Evolutionary conservation across 2,329 filamentous ascomycete species (phyloP).

Genomic region (Chrysoporthe deuterocubensis): DNA sequence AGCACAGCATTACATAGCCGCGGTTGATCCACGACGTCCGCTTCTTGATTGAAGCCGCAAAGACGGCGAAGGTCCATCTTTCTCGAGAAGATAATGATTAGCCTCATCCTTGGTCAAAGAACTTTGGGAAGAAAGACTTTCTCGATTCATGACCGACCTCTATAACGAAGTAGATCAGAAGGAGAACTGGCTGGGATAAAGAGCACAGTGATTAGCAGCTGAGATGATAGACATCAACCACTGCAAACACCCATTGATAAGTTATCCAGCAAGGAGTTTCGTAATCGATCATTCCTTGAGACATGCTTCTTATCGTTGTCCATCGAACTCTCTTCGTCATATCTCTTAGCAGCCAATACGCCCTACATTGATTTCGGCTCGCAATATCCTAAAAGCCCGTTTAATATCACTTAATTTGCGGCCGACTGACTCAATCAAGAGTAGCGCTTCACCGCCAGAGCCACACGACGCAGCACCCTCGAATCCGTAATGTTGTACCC

Average conservation of each 20-base stretch:
- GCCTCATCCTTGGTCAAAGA: background rate
- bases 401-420: background rate
- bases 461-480: background rate
- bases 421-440: background rate
- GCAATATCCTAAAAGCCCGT: background rate
- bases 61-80: background rate
- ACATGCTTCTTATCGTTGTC: background rate
- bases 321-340: background rate
- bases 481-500: background rate
- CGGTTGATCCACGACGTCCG: background rate
- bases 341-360: background rate
- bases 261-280: background rate
- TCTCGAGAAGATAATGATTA: background rate
- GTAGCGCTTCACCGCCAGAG: background rate
- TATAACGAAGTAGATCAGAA: background rate
- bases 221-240: background rate
- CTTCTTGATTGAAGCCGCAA: background rate
- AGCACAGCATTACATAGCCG: background rate
- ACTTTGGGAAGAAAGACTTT: slow-evolving; percentile 1
- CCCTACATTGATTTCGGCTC: background rate
- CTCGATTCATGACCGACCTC: background rate
- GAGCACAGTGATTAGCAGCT: background rate
- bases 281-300: background rate
- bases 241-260: background rate
- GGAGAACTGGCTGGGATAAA: background rate